A percentile compares a stretch with the other conserved stretches of the same genome.
phyloP scores from a whole-genome alignment of 805 yeast genomes.

The Kluyveromyces dobzhanskii region DNA sequence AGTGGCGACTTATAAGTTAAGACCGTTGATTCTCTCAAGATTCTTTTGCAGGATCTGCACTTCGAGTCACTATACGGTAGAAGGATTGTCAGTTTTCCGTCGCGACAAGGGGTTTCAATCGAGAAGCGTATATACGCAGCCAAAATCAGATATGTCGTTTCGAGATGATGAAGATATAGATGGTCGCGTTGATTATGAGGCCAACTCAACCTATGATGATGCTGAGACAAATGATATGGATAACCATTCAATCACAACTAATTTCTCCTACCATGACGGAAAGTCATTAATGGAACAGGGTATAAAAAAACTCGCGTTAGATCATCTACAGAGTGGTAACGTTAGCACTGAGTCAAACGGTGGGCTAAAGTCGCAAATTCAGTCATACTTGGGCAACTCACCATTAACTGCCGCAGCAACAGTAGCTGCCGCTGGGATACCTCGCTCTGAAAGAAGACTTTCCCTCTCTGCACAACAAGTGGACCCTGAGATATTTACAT shows the following conservation, averaged over 20 bases:
- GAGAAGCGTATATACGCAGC: too few relatives aligned
- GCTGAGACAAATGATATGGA: constrained; percentile 8
- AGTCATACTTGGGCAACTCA: constrained; percentile 1
- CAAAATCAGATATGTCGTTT: too few relatives aligned
- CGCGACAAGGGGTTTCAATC: too few relatives aligned
- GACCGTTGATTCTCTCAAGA: too few relatives aligned
- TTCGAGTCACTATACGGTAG: too few relatives aligned
- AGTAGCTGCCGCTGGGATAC: constrained; percentile 3
- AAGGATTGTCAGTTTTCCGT: too few relatives aligned
- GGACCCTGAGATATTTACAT: not conserved
- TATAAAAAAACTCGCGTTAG: constrained; percentile 25
- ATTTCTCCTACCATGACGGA: constrained; percentile 28
- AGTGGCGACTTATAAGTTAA: too few relatives aligned
- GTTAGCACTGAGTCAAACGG: not conserved
- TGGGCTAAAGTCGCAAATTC: not conserved
- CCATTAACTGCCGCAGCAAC: constrained; percentile 1
- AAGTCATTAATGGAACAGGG: constrained; percentile 25
- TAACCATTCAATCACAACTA: constrained; percentile 14
- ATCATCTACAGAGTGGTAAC: constrained; percentile 7
- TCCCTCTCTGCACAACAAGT: constrained; percentile 1
- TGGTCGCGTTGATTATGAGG: too few relatives aligned
- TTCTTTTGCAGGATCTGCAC: too few relatives aligned
- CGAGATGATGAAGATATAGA: too few relatives aligned
- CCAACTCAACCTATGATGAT: constrained; percentile 1
- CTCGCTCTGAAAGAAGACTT: not conserved